A percentile compares a stretch with the other conserved stretches of the same genome.
Conservation (phyloP, 176 grass and related monocot species). For the Aegilops bicornis region DNA sequence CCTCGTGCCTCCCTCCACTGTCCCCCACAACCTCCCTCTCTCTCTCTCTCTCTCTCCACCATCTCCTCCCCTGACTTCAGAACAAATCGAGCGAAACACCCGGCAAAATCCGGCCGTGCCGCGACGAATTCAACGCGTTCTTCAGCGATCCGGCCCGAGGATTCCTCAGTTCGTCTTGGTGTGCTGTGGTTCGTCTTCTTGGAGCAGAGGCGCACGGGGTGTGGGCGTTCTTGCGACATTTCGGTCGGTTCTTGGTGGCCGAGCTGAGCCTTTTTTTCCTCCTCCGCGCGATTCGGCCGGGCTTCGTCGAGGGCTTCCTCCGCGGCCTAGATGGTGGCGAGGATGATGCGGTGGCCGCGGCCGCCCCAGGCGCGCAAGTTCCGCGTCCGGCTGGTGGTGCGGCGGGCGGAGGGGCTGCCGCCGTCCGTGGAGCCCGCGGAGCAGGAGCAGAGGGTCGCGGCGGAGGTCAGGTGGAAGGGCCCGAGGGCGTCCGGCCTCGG, state of each 20-base stretch:
- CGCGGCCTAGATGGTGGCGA: conserved; percentile 55
- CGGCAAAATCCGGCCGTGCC: background rate
- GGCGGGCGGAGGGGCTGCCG: conserved; percentile 50
- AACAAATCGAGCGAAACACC: background rate
- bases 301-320: background rate
- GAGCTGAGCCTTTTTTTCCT: background rate
- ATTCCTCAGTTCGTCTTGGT: background rate
- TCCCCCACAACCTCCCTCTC: background rate
- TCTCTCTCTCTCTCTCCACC: background rate
- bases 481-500: conserved; percentile 67
- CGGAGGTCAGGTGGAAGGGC: conserved; percentile 87
- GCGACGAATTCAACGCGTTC: background rate
- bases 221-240: background rate
- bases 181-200: background rate
- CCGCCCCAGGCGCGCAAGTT: conserved; percentile 77
- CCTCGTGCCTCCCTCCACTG: conserved; percentile 33
- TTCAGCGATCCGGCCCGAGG: background rate
- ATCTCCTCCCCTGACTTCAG: background rate
- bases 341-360: conserved; percentile 92
- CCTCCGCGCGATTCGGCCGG: background rate
- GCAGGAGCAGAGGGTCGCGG: conserved; percentile 32
- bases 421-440: background rate
- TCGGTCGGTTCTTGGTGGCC: conserved; percentile 6
- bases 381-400: conserved; percentile 59
- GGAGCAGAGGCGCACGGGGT: background rate